Base-by-base conservation (phyloP, 2,329 filamentous ascomycete genomes). In the Aaosphaeria arxii region DNA sequence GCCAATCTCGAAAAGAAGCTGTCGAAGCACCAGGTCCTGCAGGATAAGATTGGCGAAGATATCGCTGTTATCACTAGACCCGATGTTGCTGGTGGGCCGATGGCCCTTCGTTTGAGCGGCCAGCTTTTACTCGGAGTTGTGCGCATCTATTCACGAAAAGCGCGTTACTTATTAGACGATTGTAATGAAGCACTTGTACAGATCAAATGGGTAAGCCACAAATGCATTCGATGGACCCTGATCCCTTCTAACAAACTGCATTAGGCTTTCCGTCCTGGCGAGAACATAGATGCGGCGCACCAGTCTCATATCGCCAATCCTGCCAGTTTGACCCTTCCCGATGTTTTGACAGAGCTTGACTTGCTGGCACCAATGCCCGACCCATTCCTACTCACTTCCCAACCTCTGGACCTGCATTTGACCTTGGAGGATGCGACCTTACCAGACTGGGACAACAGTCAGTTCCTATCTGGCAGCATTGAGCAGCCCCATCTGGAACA, bases 1-100 rank as follows among this genome's bases (percentile, higher is more conserved):
- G 91, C 94, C 77, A 99, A 97, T 74, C 81, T 97, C 56, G 94
- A 97, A 82, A 91, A 92, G 79, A 99, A 97, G 77, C 85, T 99
- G 51, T 95, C 91, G 60, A 99, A 99, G 76, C 91, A 90, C 55
- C 91, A 96, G 65, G 94, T 97, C 58, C 72, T 99, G 55, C 90
- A 96, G 69, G 92, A 91, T 50, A 95, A 96, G 74, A 88, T 99
- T 60, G 88, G 92, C 63, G 89, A 91, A 75, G 96, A 91, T 72
- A 91, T 99, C 56, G 88, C 90, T 71, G 90, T 91, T 59, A 99
- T 99, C 71, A 94, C 97, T 58, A 89, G 89, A 50, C 89, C 90
- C 43, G 64, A 66, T 30, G 59, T 58, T 53, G 61, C 65, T 36
- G 90, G 96, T 73, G 94, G 92, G 39, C 94, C 94, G 30, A 92